Evolutionary conservation across 257 asterid species (phyloP), one percentile per base, ranked within the genome.

Genomic region (Linaria vulgaris): DNA sequence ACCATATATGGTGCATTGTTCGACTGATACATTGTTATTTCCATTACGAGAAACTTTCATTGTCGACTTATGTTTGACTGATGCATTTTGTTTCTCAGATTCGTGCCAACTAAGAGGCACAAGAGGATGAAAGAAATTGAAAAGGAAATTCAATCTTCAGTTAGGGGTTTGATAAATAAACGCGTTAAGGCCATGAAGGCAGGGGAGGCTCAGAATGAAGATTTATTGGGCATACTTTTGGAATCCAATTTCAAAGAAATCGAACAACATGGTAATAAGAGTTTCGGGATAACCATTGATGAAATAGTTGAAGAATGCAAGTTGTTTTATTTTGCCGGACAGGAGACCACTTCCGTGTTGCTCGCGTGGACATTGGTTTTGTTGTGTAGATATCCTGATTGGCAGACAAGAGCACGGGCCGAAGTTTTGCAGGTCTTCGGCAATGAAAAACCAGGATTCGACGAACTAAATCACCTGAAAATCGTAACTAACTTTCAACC

Each of bases 91-190:
- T 12, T 11, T 24, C n/a, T 3, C 21, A 54, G 85, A 43, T 77
- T 74, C 60, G 51, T 80, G 68, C 86, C 83, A 3, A 80, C 78
- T 9, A 66, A 72, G 59, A 77, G 64, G 50, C 72, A 69, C 61
- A 74, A 19, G 51, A 72, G 83, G 69, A 80, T 80, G 78, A 54
- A 54, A n/a, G 43, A 25, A 6, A 54, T 54, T 24, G 59, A 24
- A 25, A 0, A 17, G 14, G 43, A 56, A 19, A 55, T 77, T 5
- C 56, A 69, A 50, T 16, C 54, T 31, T 58, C 65, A n/a, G 55
- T 77, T 2, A 69, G 56, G 53, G 58, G n/a, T 14, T 56, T 80
- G 14, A 67, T 80, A 6, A 64, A 74, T 20, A 75, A 65, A 58
- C 71, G 83, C 57, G 23, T 74, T 23, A 41, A 67, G 27, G 75